These are phyloP conservation scores for Tolypocladium capitatum DNA, from an alignment of 2,329 filamentous ascomycete species.

Conservation along the genomic window DNA sequence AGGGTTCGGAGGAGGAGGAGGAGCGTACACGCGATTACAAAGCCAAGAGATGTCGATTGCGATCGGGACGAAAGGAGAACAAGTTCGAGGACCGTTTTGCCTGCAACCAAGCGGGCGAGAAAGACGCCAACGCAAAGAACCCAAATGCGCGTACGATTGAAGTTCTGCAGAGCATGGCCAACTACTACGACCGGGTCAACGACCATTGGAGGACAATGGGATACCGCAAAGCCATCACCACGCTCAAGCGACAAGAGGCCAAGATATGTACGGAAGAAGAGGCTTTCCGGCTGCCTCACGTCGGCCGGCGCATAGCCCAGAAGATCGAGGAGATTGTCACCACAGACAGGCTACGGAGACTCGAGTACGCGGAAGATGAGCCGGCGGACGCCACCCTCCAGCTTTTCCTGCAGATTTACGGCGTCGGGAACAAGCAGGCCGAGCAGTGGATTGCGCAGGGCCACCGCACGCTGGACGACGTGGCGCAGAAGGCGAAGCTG, in stretches of 20 bases:
- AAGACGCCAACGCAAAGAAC: constrained; percentile 32
- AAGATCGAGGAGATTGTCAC: constrained; percentile 85
- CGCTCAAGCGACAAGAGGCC: constrained; percentile 49
- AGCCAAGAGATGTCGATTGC: not conserved
- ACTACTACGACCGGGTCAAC: constrained; percentile 60
- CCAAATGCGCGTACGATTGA: constrained; percentile 68
- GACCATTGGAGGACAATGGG: constrained; percentile 66
- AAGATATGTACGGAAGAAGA: constrained; percentile 58
- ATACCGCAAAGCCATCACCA: constrained; percentile 67
- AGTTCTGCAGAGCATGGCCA: constrained; percentile 63
- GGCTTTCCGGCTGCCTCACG: constrained; percentile 51
- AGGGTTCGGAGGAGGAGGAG: constrained; percentile 1
- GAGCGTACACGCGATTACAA: not conserved
- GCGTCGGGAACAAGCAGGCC: constrained; percentile 58
- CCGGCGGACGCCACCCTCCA: constrained; percentile 52
- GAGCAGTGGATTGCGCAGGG: constrained; percentile 66
- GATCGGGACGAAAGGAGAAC: constrained; percentile 14
- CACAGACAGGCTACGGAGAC: constrained; percentile 56
- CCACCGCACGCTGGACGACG: constrained; percentile 59
- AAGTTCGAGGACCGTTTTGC: constrained; percentile 36
- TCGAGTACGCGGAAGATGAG: constrained; percentile 59
- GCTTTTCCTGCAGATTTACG: constrained; percentile 67
- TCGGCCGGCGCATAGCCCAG: constrained; percentile 60
- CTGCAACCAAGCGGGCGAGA: constrained; percentile 39
- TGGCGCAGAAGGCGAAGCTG: constrained; percentile 47